A percentile compares a stretch with the other conserved stretches of the same genome.
Conservation (phyloP, 306 rosid species). For the Dicorynia guianensis region DNA sequence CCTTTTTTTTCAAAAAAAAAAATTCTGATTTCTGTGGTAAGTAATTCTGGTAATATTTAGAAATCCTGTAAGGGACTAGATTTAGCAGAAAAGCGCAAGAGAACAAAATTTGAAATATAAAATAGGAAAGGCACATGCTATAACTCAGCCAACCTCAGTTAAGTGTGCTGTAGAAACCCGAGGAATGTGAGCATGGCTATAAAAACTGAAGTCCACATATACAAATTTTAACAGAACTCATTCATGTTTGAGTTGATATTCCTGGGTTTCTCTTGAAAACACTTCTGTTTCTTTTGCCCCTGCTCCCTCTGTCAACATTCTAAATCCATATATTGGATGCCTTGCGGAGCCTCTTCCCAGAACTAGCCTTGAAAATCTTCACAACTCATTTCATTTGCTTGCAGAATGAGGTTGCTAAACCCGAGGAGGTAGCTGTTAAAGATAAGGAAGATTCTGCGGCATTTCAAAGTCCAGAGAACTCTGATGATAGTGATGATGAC, state of each 20-base stretch:
- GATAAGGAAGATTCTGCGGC: conserved; percentile 51
- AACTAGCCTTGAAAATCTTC: not conserved
- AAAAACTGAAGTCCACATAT: not conserved
- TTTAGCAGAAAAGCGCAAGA: not conserved
- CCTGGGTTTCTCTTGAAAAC: not conserved
- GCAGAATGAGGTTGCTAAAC: conserved; percentile 54
- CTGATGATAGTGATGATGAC: conserved; percentile 56
- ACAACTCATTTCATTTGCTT: conserved; percentile 14
- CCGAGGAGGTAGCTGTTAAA: conserved; percentile 19
- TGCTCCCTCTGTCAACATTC: too few species aligned
- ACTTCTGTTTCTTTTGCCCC: not conserved
- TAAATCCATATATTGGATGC: not conserved
- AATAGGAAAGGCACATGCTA: not conserved
- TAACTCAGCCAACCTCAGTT: not conserved
- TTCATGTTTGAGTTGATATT: not conserved
- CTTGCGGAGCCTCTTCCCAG: conserved; percentile 15
- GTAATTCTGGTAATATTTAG: not conserved
- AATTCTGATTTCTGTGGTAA: not conserved
- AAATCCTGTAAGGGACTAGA: not conserved
- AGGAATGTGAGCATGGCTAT: not conserved
- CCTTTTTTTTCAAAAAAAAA: not conserved
- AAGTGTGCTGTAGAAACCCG: not conserved
- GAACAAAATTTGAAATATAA: not conserved
- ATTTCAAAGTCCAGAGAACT: conserved; percentile 57
- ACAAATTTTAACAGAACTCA: not conserved